Percentiles rank a stretch among this genome's conserved stretches.
phyloP scores from a whole-genome alignment of 305 asterid genomes.

The Fraxinus ornus region DNA sequence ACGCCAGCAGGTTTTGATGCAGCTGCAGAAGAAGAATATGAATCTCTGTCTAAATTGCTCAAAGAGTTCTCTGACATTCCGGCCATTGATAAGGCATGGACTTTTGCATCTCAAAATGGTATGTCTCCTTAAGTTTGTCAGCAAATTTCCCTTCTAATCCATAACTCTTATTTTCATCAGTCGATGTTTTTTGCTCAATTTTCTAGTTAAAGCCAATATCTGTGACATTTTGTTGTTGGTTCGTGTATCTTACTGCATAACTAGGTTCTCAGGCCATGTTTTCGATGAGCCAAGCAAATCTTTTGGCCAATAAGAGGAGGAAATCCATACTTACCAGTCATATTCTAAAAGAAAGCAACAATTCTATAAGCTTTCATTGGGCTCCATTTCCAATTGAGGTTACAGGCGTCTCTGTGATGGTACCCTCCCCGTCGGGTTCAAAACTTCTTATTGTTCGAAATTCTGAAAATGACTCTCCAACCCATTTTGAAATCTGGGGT shows the following conservation, averaged over 20 bases:
- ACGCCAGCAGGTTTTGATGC: constrained; percentile 45
- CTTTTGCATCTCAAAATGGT: constrained; percentile 64
- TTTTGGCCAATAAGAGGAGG: constrained; percentile 71
- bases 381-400: constrained; percentile 82
- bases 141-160: background rate
- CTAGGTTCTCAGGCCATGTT: constrained; percentile 72
- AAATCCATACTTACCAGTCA: constrained; percentile 63
- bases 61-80: constrained; percentile 65
- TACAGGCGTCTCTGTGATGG: constrained; percentile 57
- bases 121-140: constrained; percentile 17
- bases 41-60: constrained; percentile 59
- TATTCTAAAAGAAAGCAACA: constrained; percentile 39
- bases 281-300: constrained; percentile 66
- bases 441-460: constrained; percentile 72
- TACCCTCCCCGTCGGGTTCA: constrained; percentile 91
- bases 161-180: background rate
- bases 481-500: constrained; percentile 82
- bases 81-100: constrained; percentile 87
- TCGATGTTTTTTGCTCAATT: constrained; percentile 3
- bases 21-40: constrained; percentile 49
- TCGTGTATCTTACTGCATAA: constrained; percentile 31
- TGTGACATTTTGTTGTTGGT: constrained; percentile 16
- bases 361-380: constrained; percentile 64
- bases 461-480: constrained; percentile 77
- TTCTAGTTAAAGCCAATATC: background rate